These are phyloP conservation scores for Xylariaceae sp. DNA, from an alignment of 2,329 filamentous ascomycete genomes.

Conservation along the genomic window DNA sequence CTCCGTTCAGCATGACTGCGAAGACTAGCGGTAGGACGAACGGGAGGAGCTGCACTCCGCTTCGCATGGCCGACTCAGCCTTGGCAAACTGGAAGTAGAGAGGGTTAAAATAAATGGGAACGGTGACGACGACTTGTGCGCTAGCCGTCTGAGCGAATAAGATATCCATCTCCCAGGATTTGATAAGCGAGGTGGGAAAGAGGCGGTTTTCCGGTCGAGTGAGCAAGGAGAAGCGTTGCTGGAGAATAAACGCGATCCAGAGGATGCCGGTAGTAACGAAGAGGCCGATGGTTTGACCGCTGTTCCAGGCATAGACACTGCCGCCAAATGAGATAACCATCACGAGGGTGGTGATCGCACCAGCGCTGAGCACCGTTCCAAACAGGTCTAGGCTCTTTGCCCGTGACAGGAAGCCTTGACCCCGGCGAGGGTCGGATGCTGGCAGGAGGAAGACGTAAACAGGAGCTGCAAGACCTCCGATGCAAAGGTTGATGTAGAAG, in stretches of 20 bases:
- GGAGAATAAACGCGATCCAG: conserved; percentile 43
- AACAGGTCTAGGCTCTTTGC: conserved; percentile 46
- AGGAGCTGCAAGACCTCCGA: conserved; percentile 38
- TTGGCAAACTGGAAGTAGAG: conserved; percentile 9
- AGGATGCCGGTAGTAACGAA: conserved; percentile 47
- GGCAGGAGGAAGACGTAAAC: conserved; percentile 24
- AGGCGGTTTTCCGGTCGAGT: background rate
- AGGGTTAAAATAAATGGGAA: conserved; percentile 5
- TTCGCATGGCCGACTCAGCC: background rate
- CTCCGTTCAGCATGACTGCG: background rate
- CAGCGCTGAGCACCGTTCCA: conserved; percentile 46
- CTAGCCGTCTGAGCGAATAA: background rate
- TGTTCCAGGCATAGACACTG: conserved; percentile 48
- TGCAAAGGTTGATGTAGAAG: conserved; percentile 55
- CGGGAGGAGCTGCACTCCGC: background rate
- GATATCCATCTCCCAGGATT: background rate
- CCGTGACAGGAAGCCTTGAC: conserved; percentile 28
- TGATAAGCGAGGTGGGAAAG: background rate
- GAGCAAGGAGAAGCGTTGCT: background rate
- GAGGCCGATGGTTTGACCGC: conserved; percentile 46
- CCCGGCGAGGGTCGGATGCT: conserved; percentile 11
- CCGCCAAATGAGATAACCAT: conserved; percentile 56
- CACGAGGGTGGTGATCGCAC: conserved; percentile 42
- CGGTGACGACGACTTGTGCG: background rate
- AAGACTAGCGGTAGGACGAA: background rate